phyloP scores from a whole-genome alignment of 768 basidiomycete genomes.

The Lactarius sanguifluus region DNA sequence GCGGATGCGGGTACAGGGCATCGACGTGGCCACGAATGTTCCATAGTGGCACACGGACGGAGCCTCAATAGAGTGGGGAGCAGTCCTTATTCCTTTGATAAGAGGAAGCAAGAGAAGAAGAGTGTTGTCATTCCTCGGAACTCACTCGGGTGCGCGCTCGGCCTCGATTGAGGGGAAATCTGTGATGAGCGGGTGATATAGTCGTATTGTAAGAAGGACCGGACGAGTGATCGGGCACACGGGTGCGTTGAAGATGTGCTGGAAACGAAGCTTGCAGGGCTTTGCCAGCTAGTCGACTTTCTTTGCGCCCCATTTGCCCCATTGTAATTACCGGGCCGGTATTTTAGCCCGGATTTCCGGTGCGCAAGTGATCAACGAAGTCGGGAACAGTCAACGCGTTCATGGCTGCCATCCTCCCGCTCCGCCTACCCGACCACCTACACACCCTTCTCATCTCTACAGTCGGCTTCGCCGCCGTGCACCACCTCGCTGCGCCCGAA shows the following conservation, averaged over 20 bases:
- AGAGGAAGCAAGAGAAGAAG: not conserved
- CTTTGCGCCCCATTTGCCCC: no score
- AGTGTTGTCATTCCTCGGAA: not conserved
- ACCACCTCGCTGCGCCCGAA: conserved; percentile 57
- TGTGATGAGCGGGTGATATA: not conserved
- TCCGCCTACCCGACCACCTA: conserved; percentile 54
- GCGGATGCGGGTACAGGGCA: not conserved
- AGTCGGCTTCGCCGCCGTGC: conserved; percentile 55
- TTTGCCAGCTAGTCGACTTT: not conserved
- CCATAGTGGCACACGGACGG: not conserved
- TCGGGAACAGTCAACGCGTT: not conserved
- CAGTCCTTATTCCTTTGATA: not conserved
- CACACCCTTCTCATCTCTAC: conserved; percentile 55
- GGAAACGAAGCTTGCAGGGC: not conserved
- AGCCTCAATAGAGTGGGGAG: not conserved
- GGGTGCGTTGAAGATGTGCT: not conserved
- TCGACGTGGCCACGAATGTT: not conserved
- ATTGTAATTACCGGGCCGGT: not conserved
- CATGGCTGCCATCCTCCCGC: conserved; percentile 27
- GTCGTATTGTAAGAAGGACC: not conserved
- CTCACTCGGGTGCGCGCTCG: not conserved
- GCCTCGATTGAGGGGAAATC: not conserved
- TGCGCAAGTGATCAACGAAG: not conserved
- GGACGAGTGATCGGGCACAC: not conserved
- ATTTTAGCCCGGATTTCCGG: not conserved